These are phyloP conservation scores for Aspergillus tanneri DNA, from an alignment of 2,329 filamentous ascomycete genomes.

Conservation along the genomic window DNA sequence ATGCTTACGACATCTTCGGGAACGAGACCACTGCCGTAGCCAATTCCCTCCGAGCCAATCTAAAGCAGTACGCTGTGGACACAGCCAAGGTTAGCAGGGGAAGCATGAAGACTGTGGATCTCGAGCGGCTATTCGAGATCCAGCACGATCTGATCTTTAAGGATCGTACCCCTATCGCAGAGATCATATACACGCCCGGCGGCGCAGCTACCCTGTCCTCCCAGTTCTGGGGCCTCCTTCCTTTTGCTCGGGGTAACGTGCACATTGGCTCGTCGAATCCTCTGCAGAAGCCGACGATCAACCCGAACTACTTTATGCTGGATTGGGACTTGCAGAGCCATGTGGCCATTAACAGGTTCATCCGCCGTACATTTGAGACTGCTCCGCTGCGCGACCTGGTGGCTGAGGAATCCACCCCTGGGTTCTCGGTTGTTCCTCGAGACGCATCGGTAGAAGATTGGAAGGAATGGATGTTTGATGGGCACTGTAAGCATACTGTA, in stretches of 20 bases:
- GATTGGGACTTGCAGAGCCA: conserved; percentile 14
- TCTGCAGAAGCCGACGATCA: conserved; percentile 21
- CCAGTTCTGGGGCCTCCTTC: conserved; percentile 30
- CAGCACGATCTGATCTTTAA: conserved; percentile 30
- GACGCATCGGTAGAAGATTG: conserved; percentile 23
- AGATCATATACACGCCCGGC: conserved; percentile 25
- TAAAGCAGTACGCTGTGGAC: conserved; percentile 21
- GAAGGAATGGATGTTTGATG: conserved; percentile 24
- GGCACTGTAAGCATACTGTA: conserved; percentile 23
- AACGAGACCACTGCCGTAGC: conserved; percentile 8
- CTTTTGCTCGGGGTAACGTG: conserved; percentile 28
- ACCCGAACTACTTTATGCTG: conserved; percentile 32
- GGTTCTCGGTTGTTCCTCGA: conserved; percentile 19
- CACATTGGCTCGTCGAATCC: conserved; percentile 26
- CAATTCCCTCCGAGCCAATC: conserved; percentile 4
- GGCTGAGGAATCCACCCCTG: conserved; percentile 24
- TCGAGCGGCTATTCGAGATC: conserved; percentile 26
- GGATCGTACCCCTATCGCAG: conserved; percentile 24
- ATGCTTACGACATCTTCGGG: conserved; percentile 10
- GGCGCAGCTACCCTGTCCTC: conserved; percentile 11
- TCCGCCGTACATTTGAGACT: conserved; percentile 23
- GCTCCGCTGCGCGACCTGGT: conserved; percentile 23
- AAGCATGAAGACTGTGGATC: conserved; percentile 22
- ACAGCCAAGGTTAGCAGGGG: conserved; percentile 24
- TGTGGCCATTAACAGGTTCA: conserved; percentile 12